phyloP scores from a whole-genome alignment of 495 filamentous ascomycete species.

The Aspergillus heteromorphus region DNA sequence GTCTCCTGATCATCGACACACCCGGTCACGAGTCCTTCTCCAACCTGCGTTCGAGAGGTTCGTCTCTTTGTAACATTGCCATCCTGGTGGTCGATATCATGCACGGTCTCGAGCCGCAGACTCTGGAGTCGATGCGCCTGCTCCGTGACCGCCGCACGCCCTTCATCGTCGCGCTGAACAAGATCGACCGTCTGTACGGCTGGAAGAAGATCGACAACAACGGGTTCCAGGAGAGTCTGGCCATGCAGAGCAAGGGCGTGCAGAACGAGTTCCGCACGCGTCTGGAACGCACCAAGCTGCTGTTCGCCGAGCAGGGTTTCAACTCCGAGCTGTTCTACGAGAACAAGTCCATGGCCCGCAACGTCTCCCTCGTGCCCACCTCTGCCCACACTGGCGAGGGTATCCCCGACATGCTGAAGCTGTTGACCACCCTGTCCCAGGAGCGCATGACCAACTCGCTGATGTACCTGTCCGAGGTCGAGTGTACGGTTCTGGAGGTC shows the following conservation, averaged over 20 bases:
- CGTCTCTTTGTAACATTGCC: constrained; percentile 97
- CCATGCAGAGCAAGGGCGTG: constrained; percentile 85
- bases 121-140: constrained; percentile 92
- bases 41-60: constrained; percentile 92
- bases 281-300: constrained; percentile 84
- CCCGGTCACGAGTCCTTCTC: constrained; percentile 99
- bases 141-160: constrained; percentile 92
- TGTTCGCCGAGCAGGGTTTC: constrained; percentile 93
- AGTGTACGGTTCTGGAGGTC: constrained; percentile 97
- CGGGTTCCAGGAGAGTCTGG: constrained; percentile 88
- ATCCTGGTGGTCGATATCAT: constrained; percentile 99
- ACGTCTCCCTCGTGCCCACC: constrained; percentile 92
- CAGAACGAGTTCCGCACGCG: constrained; percentile 93
- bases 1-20: constrained; percentile 96
- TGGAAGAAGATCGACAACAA: constrained; percentile 99
- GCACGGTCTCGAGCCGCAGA: constrained; percentile 98
- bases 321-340: constrained; percentile 96
- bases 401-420: constrained; percentile 98
- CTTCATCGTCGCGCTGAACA: constrained; percentile 98
- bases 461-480: constrained; percentile 97
- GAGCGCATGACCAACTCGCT: constrained; percentile 96
- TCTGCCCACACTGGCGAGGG: constrained; percentile 97
- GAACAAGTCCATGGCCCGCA: constrained; percentile 93
- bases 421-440: constrained; percentile 85
- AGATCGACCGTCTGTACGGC: constrained; percentile 98